Evolutionary conservation across 139 green algal species (phyloP).

Genomic region (Edaphochlamys debaryana): DNA sequence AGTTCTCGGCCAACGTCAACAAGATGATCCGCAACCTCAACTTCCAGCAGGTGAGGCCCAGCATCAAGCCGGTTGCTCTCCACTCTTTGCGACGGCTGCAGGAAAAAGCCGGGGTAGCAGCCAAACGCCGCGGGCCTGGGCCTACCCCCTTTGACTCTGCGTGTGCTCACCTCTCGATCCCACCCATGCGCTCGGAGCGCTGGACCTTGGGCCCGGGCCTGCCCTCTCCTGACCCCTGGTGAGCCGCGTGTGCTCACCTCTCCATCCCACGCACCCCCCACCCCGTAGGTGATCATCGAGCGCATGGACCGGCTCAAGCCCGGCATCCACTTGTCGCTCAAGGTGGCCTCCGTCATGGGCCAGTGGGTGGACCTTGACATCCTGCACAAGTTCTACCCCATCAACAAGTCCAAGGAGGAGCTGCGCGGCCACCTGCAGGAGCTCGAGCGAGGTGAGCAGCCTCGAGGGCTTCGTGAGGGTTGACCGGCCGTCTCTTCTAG

Average conservation of each 20-base stretch:
- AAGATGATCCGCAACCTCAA: slow-evolving; percentile 61
- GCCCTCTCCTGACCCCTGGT: too few relatives aligned
- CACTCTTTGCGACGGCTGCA: too few relatives aligned
- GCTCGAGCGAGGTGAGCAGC: slow-evolving; percentile 50
- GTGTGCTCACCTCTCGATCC: too few relatives aligned
- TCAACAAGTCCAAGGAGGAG: slow-evolving; percentile 52
- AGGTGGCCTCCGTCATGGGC: slow-evolving; percentile 77
- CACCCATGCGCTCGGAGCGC: too few relatives aligned
- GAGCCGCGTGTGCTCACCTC: too few relatives aligned
- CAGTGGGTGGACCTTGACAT: slow-evolving; percentile 73
- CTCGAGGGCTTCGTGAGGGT: too few relatives aligned
- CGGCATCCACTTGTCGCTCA: slow-evolving; percentile 74
- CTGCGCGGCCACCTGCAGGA: slow-evolving; percentile 38
- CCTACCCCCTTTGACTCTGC: too few relatives aligned
- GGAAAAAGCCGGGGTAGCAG: too few relatives aligned
- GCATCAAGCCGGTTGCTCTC: too few relatives aligned
- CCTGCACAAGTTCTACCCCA: slow-evolving; percentile 67
- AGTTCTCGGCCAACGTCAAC: slow-evolving; percentile 60
- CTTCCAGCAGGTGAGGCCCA: slow-evolving; percentile 73
- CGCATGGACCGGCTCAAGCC: slow-evolving; percentile 76
- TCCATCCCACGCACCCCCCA: slow-evolving; percentile 32
- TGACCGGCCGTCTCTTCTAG: too few relatives aligned
- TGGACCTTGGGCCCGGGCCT: too few relatives aligned
- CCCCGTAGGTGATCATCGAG: slow-evolving; percentile 73
- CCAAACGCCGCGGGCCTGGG: too few relatives aligned